phyloP scores from a whole-genome alignment of 768 basidiomycete genomes.

The Xerocomus spinulosus region DNA sequence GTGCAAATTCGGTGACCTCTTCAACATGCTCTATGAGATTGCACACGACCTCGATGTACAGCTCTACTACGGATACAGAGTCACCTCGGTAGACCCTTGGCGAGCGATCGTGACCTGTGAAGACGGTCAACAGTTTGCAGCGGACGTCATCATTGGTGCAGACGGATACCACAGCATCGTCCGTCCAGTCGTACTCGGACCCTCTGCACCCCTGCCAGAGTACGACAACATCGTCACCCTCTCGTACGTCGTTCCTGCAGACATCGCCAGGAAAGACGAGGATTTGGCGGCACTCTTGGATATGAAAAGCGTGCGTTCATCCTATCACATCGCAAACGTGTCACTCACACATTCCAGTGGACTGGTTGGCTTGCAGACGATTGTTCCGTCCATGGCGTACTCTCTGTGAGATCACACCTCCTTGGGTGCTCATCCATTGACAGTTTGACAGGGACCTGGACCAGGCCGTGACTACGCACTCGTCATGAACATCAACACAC shows the following conservation, averaged over 20 bases:
- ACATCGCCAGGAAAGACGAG: slow-evolving; percentile 14
- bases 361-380: slow-evolving; percentile 22
- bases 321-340: too few relatives aligned
- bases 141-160: slow-evolving; percentile 56
- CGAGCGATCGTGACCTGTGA: slow-evolving; percentile 29
- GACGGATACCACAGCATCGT: slow-evolving; percentile 52
- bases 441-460: slow-evolving; percentile 7
- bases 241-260: slow-evolving; percentile 17
- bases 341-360: too few relatives aligned
- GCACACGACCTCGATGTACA: too few relatives aligned
- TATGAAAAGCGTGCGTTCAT: slow-evolving; percentile 7
- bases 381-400: slow-evolving; percentile 14
- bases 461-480: slow-evolving; percentile 14
- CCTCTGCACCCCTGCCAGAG: slow-evolving; percentile 4
- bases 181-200: slow-evolving; percentile 30
- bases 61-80: slow-evolving; percentile 39
- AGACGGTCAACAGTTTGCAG: slow-evolving; percentile 39
- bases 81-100: slow-evolving; percentile 34
- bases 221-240: slow-evolving; percentile 13
- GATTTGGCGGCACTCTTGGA: slow-evolving; percentile 14
- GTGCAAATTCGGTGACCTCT: too few relatives aligned
- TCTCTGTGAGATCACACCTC: slow-evolving; percentile 11
- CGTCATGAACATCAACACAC: slow-evolving; percentile 6
- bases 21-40: too few relatives aligned
- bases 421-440: neutral